Evolutionary conservation across 306 rosid species (phyloP).

Genomic region (Pyrus betulifolia): DNA sequence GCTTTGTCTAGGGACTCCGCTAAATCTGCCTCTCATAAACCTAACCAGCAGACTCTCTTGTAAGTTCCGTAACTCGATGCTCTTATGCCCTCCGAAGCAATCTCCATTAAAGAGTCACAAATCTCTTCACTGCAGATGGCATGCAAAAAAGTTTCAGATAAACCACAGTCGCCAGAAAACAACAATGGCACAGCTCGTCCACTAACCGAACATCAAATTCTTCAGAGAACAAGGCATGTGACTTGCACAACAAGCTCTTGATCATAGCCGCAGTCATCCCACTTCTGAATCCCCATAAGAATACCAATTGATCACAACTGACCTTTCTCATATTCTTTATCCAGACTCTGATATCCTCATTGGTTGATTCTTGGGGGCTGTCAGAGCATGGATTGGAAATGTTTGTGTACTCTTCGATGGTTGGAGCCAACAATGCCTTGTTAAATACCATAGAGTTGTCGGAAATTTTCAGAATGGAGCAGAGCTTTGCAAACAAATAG

Average conservation of each 20-base stretch:
- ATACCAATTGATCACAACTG: constrained; percentile 44
- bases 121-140: constrained; percentile 28
- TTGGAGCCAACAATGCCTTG: constrained; percentile 18
- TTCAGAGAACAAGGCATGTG: constrained; percentile 45
- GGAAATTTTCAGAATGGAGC: constrained; percentile 53
- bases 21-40: constrained; percentile 64
- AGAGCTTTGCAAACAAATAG: constrained; percentile 60
- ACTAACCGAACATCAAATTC: constrained; percentile 69
- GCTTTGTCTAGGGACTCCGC: constrained; percentile 46
- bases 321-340: constrained; percentile 39
- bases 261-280: constrained; percentile 54
- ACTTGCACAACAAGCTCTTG: constrained; percentile 38
- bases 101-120: constrained; percentile 44
- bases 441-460: constrained; percentile 20
- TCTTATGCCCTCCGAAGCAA: constrained; percentile 62
- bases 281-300: constrained; percentile 71
- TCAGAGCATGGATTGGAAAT: constrained; percentile 28
- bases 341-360: constrained; percentile 45
- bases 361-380: constrained; percentile 18
- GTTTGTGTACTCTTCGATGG: constrained; percentile 38
- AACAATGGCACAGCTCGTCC: constrained; percentile 71
- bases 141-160: constrained; percentile 40
- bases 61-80: constrained; percentile 49
- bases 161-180: constrained; percentile 58
- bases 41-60: constrained; percentile 40